Evolutionary conservation across 495 filamentous ascomycete genomes (phyloP).

Genomic region (Bombardia bombarda): DNA sequence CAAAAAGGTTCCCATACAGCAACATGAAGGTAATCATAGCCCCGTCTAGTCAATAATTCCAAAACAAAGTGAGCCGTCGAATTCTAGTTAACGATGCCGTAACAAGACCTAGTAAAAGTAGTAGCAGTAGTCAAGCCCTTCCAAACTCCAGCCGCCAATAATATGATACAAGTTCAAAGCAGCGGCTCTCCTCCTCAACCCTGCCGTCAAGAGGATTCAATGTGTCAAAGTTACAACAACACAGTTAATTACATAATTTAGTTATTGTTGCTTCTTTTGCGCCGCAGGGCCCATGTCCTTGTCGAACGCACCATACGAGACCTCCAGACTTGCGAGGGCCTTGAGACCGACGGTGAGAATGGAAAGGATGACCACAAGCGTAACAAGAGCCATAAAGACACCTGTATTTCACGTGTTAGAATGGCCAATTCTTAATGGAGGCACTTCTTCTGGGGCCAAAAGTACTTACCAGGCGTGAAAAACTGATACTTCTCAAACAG

Average conservation of each 20-base stretch:
- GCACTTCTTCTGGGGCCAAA: neutral
- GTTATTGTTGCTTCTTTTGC: conserved; percentile 73
- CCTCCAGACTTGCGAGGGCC: conserved; percentile 70
- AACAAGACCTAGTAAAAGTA: conserved; percentile 9
- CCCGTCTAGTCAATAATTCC: no score
- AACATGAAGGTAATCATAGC: no score
- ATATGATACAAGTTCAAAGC: neutral
- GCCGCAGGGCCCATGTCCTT: conserved; percentile 84
- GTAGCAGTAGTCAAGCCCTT: no score
- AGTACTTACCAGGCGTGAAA: conserved; percentile 57
- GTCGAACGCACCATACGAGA: conserved; percentile 90
- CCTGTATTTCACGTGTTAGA: conserved; percentile 7
- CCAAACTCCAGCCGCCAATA: conserved; percentile 13
- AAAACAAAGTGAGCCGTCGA: no score
- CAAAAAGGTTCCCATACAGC: no score
- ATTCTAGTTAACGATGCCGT: conserved; percentile 2
- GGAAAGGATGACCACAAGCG: conserved; percentile 52
- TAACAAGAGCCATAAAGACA: conserved; percentile 74
- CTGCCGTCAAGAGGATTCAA: neutral
- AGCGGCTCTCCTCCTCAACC: neutral
- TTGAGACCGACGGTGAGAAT: conserved; percentile 72
- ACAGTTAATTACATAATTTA: neutral
- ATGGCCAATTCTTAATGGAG: neutral
- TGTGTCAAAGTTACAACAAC: neutral
- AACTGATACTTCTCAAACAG: conserved; percentile 91